Evolutionary conservation across 2,329 filamentous ascomycete genomes (phyloP).

Genomic region (Tricladium varicosporioides): DNA sequence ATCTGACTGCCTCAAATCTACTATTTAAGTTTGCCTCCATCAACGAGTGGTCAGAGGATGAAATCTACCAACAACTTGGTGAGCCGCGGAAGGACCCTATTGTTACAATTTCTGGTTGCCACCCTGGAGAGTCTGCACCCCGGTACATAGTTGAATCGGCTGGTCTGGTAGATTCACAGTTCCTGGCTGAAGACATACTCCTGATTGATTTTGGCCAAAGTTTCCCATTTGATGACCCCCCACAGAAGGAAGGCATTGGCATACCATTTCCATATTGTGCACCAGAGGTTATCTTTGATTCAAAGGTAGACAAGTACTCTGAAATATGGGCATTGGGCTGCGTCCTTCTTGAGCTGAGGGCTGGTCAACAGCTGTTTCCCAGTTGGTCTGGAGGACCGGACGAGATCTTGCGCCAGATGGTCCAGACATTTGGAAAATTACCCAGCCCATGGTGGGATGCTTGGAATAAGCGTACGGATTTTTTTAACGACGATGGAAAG

Average conservation of each 20-base stretch:
- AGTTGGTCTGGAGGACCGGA: slow-evolving; percentile 1
- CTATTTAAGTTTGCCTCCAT: slow-evolving; percentile 7
- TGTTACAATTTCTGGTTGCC: slow-evolving; percentile 1
- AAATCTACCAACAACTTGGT: slow-evolving; percentile 5
- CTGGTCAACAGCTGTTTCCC: not conserved
- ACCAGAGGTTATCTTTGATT: not conserved
- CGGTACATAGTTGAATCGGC: slow-evolving; percentile 3
- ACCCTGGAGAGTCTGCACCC: slow-evolving; percentile 1
- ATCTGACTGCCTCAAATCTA: slow-evolving; percentile 8
- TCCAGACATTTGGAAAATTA: slow-evolving; percentile 8
- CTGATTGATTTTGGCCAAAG: slow-evolving; percentile 8
- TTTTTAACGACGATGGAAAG: slow-evolving; percentile 9
- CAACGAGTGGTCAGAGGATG: slow-evolving; percentile 5
- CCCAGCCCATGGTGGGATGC: slow-evolving; percentile 5
- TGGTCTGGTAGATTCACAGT: not conserved
- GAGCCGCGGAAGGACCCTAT: not conserved
- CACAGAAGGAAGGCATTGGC: not conserved
- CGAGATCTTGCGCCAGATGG: slow-evolving; percentile 6
- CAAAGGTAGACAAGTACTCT: not conserved
- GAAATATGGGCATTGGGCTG: not conserved
- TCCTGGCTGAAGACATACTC: slow-evolving; percentile 2
- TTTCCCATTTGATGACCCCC: not conserved
- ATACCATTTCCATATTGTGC: slow-evolving; percentile 1
- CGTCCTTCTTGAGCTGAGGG: not conserved
- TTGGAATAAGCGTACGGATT: slow-evolving; percentile 7